Percentiles rank a stretch among this genome's conserved stretches.
These are phyloP conservation scores for Salix purpurea DNA, from an alignment of 345 rosid species.

Conservation along the genomic window DNA sequence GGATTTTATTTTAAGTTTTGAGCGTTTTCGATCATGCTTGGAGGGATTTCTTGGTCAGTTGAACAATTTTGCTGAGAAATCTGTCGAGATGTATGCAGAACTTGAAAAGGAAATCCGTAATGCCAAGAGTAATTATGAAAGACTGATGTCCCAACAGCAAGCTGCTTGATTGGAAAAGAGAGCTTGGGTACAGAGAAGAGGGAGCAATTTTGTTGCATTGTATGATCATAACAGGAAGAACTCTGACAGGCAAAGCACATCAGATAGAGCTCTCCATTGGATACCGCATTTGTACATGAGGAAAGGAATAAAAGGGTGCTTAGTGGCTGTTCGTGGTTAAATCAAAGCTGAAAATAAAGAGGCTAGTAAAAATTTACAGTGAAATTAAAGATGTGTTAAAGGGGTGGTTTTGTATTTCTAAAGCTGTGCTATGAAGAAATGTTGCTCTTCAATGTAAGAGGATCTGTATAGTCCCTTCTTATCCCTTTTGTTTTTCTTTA, in stretches of 20 bases:
- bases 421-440: background rate
- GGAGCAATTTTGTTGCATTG: background rate
- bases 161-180: background rate
- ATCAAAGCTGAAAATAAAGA: slow-evolving; percentile 14
- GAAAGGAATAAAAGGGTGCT: slow-evolving; percentile 13
- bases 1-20: slow-evolving; percentile 48
- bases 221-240: background rate
- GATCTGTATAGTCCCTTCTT: slow-evolving; percentile 11
- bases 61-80: slow-evolving; percentile 45
- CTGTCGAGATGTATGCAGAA: slow-evolving; percentile 49
- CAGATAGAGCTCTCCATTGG: background rate
- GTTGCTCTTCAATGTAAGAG: background rate
- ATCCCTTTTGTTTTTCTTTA: background rate
- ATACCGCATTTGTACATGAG: slow-evolving; percentile 29
- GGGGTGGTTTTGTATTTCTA: background rate
- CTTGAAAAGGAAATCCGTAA: slow-evolving; percentile 42
- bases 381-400: background rate
- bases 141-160: slow-evolving; percentile 26
- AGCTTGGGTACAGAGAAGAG: background rate
- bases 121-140: slow-evolving; percentile 40
- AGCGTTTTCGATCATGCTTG: slow-evolving; percentile 53
- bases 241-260: background rate
- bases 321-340: background rate
- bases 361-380: background rate
- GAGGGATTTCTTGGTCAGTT: slow-evolving; percentile 50